Evolutionary conservation across 352 stramenopile genomes (phyloP), one percentile per base, ranked within the genome.

Genomic region (Ophiocytium majus): DNA sequence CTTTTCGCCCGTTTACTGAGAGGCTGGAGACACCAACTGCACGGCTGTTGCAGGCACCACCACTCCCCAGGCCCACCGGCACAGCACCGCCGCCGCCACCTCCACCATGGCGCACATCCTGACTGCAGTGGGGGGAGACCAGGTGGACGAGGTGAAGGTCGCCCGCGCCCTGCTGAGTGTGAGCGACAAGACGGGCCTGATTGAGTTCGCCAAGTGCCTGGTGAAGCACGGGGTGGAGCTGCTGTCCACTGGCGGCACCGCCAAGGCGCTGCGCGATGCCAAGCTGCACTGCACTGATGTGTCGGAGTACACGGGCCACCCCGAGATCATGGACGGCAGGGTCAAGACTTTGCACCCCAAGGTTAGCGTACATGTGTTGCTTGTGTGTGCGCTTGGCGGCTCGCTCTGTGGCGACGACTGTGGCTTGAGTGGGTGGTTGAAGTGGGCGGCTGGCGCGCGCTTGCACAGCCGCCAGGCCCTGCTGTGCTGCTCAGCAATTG

Each of bases 301-400:
- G 28, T 82, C 92, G 31, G 93, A 98, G 9, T 98, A 99, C 91
- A 99, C 97, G 19, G 94, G 94, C 78, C 97, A 94, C 37, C 96
- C 96, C 1, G 97, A 99, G 91, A 99, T 99, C 90, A 95, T 99
- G 89, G 97, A 99, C 90, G 97, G 97, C 81, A 94, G 97, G 83
- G 97, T 99, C 79, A 99, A 99, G 93, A 99, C 97, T 32, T 91
- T 99, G 37, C 97, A 99, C 92, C 97, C 97, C 34, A 99, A 98
- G 79, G 79, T 83, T 31, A 23, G 23, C 28, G 57, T 23, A n/a
- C n/a, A n/a, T n/a, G n/a, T n/a, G n/a, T n/a, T n/a, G n/a, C n/a
- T n/a, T n/a, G n/a, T n/a, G n/a, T n/a, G n/a, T n/a, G n/a, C n/a
- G n/a, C n/a, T n/a, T n/a, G n/a, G n/a, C n/a, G n/a, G n/a, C n/a